Percentiles rank a stretch among this genome's conserved stretches.
phyloP scores from a whole-genome alignment of 306 rosid genomes.

The Styphnolobium japonicum region DNA sequence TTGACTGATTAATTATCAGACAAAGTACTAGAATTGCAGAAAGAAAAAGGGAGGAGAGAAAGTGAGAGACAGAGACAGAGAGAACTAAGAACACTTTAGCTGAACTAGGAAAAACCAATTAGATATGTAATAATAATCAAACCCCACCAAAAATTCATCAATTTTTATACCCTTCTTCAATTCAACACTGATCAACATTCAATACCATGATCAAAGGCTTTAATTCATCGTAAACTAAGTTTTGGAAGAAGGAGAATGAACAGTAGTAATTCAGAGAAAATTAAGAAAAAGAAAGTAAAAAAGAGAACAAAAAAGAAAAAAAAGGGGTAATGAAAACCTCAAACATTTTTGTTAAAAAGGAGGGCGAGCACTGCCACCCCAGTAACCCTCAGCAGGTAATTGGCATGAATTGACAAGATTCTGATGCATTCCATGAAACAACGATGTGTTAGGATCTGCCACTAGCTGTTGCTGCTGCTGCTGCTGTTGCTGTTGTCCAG shows the following conservation, averaged over 20 bases:
- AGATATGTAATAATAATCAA: slow-evolving; percentile 22
- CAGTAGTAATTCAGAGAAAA: slow-evolving; percentile 30
- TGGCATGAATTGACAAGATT: slow-evolving; percentile 82
- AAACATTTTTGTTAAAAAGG: slow-evolving; percentile 48
- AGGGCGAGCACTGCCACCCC: slow-evolving; percentile 75
- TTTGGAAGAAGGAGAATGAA: slow-evolving; percentile 54
- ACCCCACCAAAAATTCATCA: slow-evolving; percentile 39
- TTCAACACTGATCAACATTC: slow-evolving; percentile 35
- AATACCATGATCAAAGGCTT: slow-evolving; percentile 37
- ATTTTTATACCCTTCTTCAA: slow-evolving; percentile 61
- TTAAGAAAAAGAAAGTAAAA: background rate
- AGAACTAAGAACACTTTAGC: slow-evolving; percentile 24
- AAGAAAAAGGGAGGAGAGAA: slow-evolving; percentile 12
- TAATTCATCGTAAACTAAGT: slow-evolving; percentile 47
- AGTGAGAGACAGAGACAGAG: no score
- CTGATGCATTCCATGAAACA: slow-evolving; percentile 77
- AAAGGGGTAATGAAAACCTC: slow-evolving; percentile 30
- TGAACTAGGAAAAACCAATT: background rate
- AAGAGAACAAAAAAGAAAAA: background rate
- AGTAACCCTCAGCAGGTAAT: slow-evolving; percentile 76
- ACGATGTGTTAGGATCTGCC: slow-evolving; percentile 53
- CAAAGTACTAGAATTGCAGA: slow-evolving; percentile 43
- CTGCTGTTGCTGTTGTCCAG: slow-evolving; percentile 51
- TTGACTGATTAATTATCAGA: slow-evolving; percentile 46
- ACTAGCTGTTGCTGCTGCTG: slow-evolving; percentile 42